These are phyloP conservation scores for Taphrina flavorubra DNA, from an alignment of 1,139 yeast genomes.

Conservation along the genomic window DNA sequence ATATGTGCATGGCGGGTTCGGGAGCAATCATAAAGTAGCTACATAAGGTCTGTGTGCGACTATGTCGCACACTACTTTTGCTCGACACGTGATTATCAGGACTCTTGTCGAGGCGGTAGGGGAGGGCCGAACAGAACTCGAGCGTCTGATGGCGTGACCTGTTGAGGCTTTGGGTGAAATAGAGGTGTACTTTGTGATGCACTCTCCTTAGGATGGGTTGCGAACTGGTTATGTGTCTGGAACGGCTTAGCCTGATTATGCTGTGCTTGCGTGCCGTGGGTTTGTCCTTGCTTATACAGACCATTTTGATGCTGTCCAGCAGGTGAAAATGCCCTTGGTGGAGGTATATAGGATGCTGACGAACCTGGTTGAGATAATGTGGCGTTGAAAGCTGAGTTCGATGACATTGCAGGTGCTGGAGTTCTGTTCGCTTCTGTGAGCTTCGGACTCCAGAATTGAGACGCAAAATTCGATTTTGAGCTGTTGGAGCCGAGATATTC, in stretches of 20 bases:
- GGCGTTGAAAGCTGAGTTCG: slow-evolving; percentile 27
- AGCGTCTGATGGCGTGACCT: not conserved
- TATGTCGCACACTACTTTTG: not conserved
- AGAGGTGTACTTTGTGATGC: not conserved
- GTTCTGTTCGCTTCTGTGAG: not conserved
- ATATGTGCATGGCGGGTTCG: too few species aligned
- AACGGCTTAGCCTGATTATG: not conserved
- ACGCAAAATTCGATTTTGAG: slow-evolving; percentile 1
- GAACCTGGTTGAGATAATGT: slow-evolving; percentile 27
- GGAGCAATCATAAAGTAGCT: not conserved
- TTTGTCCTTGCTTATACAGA: slow-evolving; percentile 5
- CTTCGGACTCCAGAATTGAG: slow-evolving; percentile 23
- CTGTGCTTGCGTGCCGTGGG: not conserved
- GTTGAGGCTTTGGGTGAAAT: slow-evolving; percentile 14
- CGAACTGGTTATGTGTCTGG: slow-evolving; percentile 5
- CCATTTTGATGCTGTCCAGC: slow-evolving; percentile 11
- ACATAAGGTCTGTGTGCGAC: not conserved
- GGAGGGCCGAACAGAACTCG: slow-evolving; percentile 6
- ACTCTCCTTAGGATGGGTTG: not conserved
- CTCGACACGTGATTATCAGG: not conserved
- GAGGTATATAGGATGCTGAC: slow-evolving; percentile 27
- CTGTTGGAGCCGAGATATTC: slow-evolving; percentile 5
- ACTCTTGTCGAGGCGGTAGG: slow-evolving; percentile 15
- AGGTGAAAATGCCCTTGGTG: slow-evolving; percentile 24
- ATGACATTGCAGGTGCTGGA: slow-evolving; percentile 28